A percentile compares a stretch with the other conserved stretches of the same genome.
Evolutionary conservation across 495 filamentous ascomycete species (phyloP).

Genomic region (Annulohypoxylon stygium): DNA sequence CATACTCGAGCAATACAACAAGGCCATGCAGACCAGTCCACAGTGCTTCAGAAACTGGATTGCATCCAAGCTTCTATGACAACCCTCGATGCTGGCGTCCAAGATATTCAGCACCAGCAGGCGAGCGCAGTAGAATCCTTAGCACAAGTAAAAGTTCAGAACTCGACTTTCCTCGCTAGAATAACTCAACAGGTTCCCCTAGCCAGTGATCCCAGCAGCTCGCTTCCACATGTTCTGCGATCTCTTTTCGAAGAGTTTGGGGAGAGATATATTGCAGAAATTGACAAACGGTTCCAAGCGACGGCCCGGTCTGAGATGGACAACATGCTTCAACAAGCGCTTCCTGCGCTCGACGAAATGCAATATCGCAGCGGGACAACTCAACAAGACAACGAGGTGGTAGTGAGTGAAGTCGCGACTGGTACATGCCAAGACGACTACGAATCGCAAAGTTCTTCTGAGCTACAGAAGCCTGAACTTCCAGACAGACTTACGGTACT

Average conservation of each 20-base stretch:
- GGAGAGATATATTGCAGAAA: slow-evolving; percentile 12
- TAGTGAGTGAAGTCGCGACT: neutral
- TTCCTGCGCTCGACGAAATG: neutral
- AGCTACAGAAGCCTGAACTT: neutral
- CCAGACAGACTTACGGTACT: neutral
- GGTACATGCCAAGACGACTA: neutral
- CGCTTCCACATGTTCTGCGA: neutral
- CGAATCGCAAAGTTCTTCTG: neutral
- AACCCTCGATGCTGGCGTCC: neutral
- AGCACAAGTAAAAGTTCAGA: slow-evolving; percentile 30
- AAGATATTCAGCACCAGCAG: slow-evolving; percentile 12
- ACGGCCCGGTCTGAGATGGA: slow-evolving; percentile 26
- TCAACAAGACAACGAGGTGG: neutral
- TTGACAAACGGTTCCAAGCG: slow-evolving; percentile 22
- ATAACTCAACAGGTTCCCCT: slow-evolving; percentile 13
- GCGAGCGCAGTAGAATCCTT: slow-evolving; percentile 19
- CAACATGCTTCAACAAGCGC: neutral
- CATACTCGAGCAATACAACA: slow-evolving; percentile 12
- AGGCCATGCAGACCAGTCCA: neutral
- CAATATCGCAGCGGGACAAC: neutral
- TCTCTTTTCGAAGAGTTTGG: slow-evolving; percentile 24
- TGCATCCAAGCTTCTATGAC: slow-evolving; percentile 9
- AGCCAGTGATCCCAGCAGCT: neutral
- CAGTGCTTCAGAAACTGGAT: neutral
- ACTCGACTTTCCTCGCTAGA: slow-evolving; percentile 9